Conservation (phyloP, 2,329 filamentous ascomycete genomes). For the Penicillium italicum region DNA sequence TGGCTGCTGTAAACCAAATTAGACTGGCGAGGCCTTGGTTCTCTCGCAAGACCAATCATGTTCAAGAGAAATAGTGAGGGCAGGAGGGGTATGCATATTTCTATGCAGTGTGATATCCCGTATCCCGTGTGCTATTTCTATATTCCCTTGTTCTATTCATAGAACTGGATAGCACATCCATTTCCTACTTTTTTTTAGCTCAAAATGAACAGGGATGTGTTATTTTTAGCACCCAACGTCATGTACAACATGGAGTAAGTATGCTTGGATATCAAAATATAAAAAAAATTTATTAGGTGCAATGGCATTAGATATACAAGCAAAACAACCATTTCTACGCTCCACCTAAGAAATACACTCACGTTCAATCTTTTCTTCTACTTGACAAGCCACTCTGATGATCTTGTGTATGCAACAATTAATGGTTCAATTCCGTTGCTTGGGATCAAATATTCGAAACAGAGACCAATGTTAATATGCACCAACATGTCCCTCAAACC, state of each 20-base stretch:
- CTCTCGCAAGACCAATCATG: neutral
- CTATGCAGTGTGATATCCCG: neutral
- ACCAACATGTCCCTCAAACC: neutral
- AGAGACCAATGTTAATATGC: neutral
- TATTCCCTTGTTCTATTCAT: neutral
- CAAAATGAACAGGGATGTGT: neutral
- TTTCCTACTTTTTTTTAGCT: neutral
- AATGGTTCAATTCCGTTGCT: no score
- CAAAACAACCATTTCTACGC: neutral
- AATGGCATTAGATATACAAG: neutral
- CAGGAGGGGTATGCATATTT: neutral
- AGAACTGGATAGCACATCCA: neutral
- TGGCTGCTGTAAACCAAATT: neutral
- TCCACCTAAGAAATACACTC: neutral
- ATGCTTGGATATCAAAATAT: neutral
- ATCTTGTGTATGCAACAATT: neutral
- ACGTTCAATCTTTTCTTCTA: neutral
- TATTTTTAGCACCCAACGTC: neutral
- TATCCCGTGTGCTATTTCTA: neutral
- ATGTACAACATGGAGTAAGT: neutral
- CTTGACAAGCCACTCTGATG: neutral
- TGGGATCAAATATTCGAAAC: neutral
- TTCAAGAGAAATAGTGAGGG: neutral
- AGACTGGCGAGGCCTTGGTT: neutral
- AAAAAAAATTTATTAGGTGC: neutral